Evolutionary conservation across 768 basidiomycete species (phyloP).

Genomic region (Russula virescens): DNA sequence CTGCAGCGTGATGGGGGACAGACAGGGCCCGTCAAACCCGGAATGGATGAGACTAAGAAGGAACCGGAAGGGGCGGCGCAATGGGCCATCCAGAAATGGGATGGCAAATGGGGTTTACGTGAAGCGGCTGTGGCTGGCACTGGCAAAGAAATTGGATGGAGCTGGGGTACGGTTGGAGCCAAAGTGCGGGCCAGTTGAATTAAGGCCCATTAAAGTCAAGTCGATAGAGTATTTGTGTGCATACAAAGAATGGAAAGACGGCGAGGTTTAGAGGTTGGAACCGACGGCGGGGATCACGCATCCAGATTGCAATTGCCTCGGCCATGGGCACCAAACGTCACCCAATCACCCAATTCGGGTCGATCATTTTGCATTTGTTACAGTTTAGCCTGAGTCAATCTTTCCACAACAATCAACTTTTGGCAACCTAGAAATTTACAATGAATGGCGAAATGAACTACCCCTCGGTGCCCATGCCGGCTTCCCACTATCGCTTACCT

Average conservation of each 20-base stretch:
- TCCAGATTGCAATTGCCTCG: too few species aligned
- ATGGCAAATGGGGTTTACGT: slow-evolving; percentile 22
- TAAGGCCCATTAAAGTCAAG: too few species aligned
- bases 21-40: not conserved
- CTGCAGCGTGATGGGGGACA: not conserved
- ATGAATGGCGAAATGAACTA: not conserved
- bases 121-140: not conserved
- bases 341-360: not conserved
- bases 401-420: not conserved
- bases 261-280: not conserved
- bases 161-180: slow-evolving; percentile 1
- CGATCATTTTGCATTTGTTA: not conserved
- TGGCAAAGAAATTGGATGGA: slow-evolving; percentile 13
- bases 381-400: not conserved
- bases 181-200: not conserved
- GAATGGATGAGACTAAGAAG: not conserved
- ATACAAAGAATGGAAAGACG: too few species aligned
- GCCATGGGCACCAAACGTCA: too few species aligned
- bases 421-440: too few species aligned
- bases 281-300: too few species aligned
- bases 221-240: too few species aligned
- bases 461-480: not conserved
- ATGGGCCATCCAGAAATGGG: slow-evolving; percentile 5
- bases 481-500: not conserved
- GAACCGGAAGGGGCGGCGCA: not conserved